Percentiles rank a stretch among this genome's conserved stretches.
These are phyloP conservation scores for Suillus cothurnatus DNA, from an alignment of 768 basidiomycete species.

Conservation along the genomic window DNA sequence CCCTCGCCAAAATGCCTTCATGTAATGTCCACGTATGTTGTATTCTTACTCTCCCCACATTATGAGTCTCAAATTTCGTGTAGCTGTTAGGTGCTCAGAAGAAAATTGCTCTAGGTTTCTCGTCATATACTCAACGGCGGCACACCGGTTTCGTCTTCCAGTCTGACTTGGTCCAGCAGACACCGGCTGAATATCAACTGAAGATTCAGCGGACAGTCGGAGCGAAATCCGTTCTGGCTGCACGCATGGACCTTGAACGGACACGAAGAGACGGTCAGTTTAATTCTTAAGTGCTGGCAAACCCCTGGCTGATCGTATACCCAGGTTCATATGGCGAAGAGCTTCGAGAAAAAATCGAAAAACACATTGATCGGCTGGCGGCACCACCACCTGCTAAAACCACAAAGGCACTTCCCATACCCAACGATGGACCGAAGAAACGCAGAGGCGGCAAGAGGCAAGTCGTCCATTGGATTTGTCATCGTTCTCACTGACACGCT, in stretches of 20 bases:
- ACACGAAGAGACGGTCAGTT: constrained; percentile 73
- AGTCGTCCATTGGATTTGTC: constrained; percentile 18
- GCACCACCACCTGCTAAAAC: constrained; percentile 95
- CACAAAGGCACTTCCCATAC: constrained; percentile 89
- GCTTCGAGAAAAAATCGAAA: constrained; percentile 87
- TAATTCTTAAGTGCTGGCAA: constrained; percentile 3
- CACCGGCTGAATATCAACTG: constrained; percentile 87
- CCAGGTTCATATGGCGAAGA: constrained; percentile 78
- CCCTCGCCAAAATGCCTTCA: constrained; percentile 90
- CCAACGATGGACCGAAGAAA: constrained; percentile 95
- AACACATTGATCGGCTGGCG: constrained; percentile 86
- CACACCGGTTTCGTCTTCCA: constrained; percentile 99
- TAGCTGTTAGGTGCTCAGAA: constrained; percentile 93
- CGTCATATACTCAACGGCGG: constrained; percentile 79
- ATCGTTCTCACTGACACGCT: constrained; percentile 2
- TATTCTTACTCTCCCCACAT: background rate
- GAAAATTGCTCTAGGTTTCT: constrained; percentile 93
- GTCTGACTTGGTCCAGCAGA: constrained; percentile 81
- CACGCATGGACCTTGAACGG: constrained; percentile 92
- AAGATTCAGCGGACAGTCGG: constrained; percentile 94
- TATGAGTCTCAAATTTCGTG: background rate
- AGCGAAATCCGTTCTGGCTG: constrained; percentile 88
- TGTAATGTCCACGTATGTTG: constrained; percentile 89
- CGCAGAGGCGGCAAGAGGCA: constrained; percentile 94
- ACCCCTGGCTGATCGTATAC: background rate